Evolutionary conservation across 257 asterid genomes (phyloP).

Genomic region (Haberlea rhodopensis): DNA sequence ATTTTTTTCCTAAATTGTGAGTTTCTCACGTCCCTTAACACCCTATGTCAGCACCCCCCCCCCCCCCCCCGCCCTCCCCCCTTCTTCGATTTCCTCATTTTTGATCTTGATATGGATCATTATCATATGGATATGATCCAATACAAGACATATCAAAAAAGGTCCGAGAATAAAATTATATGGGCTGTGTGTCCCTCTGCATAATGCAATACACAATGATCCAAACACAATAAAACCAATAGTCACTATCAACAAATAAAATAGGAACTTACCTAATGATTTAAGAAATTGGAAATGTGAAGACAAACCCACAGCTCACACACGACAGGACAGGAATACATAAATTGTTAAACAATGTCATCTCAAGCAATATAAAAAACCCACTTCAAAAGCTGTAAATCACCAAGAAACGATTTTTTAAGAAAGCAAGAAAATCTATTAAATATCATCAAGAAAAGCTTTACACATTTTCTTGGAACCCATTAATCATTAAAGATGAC

Average conservation of each 20-base stretch:
- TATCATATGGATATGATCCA: constrained; percentile 16
- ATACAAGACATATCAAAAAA: constrained; percentile 8
- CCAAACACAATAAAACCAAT: constrained; percentile 22
- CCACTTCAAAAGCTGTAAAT: constrained; percentile 21
- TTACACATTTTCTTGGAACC: constrained; percentile 1
- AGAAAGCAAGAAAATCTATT: background rate
- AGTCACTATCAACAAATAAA: constrained; percentile 25
- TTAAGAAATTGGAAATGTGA: constrained; percentile 13
- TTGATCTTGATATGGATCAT: too few species aligned
- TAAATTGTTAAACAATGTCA: constrained; percentile 5
- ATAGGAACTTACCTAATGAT: constrained; percentile 1
- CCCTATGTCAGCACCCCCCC: too few species aligned
- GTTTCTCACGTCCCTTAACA: background rate
- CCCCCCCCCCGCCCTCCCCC: too few species aligned
- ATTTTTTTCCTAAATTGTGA: background rate
- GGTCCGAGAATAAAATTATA: background rate
- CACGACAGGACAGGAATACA: constrained; percentile 20
- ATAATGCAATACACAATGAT: constrained; percentile 9
- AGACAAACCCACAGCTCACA: constrained; percentile 15
- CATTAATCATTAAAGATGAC: background rate
- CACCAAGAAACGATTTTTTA: background rate
- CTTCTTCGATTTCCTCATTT: too few species aligned
- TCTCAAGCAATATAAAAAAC: constrained; percentile 5
- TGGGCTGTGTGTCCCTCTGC: constrained; percentile 1
- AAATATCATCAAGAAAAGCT: constrained; percentile 1